These are phyloP conservation scores for Penicillium capsulatum DNA, from an alignment of 2,329 filamentous ascomycete genomes.

Conservation along the genomic window DNA sequence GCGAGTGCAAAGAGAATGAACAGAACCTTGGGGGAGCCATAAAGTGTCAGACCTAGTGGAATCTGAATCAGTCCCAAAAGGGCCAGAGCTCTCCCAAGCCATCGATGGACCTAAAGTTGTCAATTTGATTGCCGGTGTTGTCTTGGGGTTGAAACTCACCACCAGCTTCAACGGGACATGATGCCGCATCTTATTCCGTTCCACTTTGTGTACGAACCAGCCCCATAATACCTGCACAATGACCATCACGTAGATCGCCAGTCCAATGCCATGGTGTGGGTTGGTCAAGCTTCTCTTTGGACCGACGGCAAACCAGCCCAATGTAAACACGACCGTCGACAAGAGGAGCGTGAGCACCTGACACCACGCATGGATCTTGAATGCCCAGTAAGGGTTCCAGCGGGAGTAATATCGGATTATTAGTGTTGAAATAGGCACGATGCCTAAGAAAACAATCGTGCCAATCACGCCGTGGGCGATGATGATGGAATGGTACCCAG, in stretches of 20 bases:
- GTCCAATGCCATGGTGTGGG: constrained; percentile 63
- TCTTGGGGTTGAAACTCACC: constrained; percentile 37
- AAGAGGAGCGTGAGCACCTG: constrained; percentile 59
- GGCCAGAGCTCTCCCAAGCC: constrained; percentile 73
- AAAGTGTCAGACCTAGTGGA: constrained; percentile 82
- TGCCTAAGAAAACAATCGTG: constrained; percentile 57
- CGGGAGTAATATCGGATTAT: constrained; percentile 58
- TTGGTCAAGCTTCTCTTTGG: constrained; percentile 58
- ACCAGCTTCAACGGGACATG: constrained; percentile 57
- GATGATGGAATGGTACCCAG: constrained; percentile 56
- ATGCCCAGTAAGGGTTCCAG: constrained; percentile 50
- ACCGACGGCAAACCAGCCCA: constrained; percentile 63
- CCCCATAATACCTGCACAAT: constrained; percentile 58
- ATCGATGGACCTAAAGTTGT: constrained; percentile 69
- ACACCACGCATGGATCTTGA: constrained; percentile 60
- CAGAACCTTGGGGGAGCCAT: constrained; percentile 77
- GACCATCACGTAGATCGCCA: constrained; percentile 60
- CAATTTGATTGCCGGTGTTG: constrained; percentile 2
- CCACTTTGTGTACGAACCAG: constrained; percentile 52
- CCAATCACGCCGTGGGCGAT: constrained; percentile 58
- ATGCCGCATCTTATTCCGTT: constrained; percentile 50
- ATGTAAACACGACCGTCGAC: constrained; percentile 57
- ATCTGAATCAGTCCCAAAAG: constrained; percentile 83
- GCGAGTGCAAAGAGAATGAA: constrained; percentile 85
- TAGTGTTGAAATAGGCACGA: constrained; percentile 58